Conservation (phyloP, 75 land plant genomes). For the Picea glauca region DNA sequence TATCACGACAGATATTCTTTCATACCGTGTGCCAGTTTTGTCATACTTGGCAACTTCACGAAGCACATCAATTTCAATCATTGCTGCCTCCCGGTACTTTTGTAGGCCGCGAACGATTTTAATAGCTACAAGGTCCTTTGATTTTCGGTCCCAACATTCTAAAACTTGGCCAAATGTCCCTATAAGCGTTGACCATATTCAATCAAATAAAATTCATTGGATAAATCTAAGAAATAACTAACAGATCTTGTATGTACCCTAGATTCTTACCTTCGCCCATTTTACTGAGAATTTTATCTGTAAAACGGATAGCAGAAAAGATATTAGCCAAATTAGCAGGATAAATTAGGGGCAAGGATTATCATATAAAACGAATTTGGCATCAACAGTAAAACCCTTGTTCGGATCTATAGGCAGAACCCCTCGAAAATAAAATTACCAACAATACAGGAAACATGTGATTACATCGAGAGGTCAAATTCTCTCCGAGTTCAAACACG, state of each 20-base stretch:
- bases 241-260: too few relatives aligned
- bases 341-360: not conserved
- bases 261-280: not conserved
- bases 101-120: conserved; percentile 73
- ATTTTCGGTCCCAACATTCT: conserved; percentile 88
- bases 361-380: too few relatives aligned
- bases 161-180: conserved; percentile 92
- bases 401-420: too few relatives aligned
- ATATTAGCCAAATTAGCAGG: not conserved
- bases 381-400: too few relatives aligned
- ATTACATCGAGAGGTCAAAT: conserved; percentile 90
- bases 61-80: conserved; percentile 86
- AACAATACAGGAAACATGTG: not conserved
- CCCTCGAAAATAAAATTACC: not conserved
- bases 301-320: not conserved
- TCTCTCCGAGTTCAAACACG: conserved; percentile 59
- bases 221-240: not conserved
- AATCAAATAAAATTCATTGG: not conserved
- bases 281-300: conserved; percentile 3
- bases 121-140: conserved; percentile 75
- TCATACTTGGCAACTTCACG: conserved; percentile 61
- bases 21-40: conserved; percentile 63
- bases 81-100: conserved; percentile 83
- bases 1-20: not conserved
- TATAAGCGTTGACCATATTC: conserved; percentile 20